Base-by-base conservation (phyloP, 2,329 filamentous ascomycete species). In the Pyrenochaeta sp. region DNA sequence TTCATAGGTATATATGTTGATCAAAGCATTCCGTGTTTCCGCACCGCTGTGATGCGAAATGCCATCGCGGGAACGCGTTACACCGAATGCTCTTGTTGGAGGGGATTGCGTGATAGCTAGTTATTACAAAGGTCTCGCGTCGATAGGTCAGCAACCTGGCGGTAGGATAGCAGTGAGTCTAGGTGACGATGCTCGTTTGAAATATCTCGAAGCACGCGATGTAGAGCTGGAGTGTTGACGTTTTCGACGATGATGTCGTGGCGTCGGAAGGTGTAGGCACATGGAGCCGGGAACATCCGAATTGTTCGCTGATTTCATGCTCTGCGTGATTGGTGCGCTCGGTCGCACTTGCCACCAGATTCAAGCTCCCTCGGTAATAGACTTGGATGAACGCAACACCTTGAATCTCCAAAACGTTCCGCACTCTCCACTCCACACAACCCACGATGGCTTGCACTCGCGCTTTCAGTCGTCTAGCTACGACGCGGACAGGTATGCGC, bases 401-500 rank as follows among this genome's bases (percentile, higher is more conserved):
- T 62, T 66, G 64, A 66, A 47, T 43, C 60, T 54, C 50, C 43
- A 60, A 50, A 44, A 59, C 66, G 65, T 66, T 64, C 61, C 64
- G 61, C 62, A 65, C 62, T 65, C 65, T 69, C 66, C 66, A 66
- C 68, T 68, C 62, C 61, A 66, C 58, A 65, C 58, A 52, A 43
- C 48, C 54, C 71, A 68, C 68, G 63, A 78, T 78, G 76, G 75
- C 75, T 52, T 72, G 72, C 61, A 71, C 74, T 61, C 75, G 76
- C 71, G 67, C 74, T 54, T 65, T 78, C 61, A 64, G 73, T 59
- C 75, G 76, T 67, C 72, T 78, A 65, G 74, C 74, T 62, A 66
- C 71, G 56, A 68, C 67, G 68, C 73, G 71, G 68, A 72, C 71
- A 67, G 73, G 76, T 77, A 74, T 49, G 74, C 55, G 51, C 19